A percentile compares a stretch with the other conserved stretches of the same genome.
These are phyloP conservation scores for Globisporangium abappressorium DNA, from an alignment of 352 stramenopile genomes.

Conservation along the genomic window DNA sequence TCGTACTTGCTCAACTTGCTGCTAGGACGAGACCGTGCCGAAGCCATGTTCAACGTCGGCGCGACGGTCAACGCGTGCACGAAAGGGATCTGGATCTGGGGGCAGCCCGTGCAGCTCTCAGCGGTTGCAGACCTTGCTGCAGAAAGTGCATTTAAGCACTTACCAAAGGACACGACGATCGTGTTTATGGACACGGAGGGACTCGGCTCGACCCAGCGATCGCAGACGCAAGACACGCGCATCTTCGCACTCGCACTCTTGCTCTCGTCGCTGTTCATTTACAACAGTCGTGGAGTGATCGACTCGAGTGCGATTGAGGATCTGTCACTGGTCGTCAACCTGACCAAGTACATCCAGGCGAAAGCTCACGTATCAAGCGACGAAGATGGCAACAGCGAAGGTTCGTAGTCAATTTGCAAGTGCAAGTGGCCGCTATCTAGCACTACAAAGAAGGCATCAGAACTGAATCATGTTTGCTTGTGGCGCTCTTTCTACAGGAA, in stretches of 20 bases:
- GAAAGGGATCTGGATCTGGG: conserved; percentile 84
- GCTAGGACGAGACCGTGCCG: conserved; percentile 36
- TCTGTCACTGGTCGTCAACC: conserved; percentile 74
- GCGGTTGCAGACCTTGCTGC: conserved; percentile 3
- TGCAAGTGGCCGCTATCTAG: neutral
- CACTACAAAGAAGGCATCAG: neutral
- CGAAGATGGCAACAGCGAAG: conserved; percentile 11
- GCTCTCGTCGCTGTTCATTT: conserved; percentile 70
- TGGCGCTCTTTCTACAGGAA: conserved; percentile 10
- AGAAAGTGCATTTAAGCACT: conserved; percentile 32
- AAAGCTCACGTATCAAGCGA: conserved; percentile 23
- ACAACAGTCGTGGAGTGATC: conserved; percentile 78
- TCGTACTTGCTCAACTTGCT: conserved; percentile 78
- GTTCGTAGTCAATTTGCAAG: neutral
- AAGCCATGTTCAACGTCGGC: conserved; percentile 74
- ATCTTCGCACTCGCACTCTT: conserved; percentile 72
- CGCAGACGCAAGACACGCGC: conserved; percentile 65
- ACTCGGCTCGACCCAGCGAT: conserved; percentile 58
- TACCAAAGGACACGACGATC: conserved; percentile 45
- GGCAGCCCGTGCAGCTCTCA: conserved; percentile 36
- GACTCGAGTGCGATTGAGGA: conserved; percentile 71
- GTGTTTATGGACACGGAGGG: conserved; percentile 82
- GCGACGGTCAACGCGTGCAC: conserved; percentile 75
- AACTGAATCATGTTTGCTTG: neutral
- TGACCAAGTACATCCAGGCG: conserved; percentile 71